Conservation (phyloP, 192 early-diverging fungal genomes). For the Mortierella hygrophila region DNA sequence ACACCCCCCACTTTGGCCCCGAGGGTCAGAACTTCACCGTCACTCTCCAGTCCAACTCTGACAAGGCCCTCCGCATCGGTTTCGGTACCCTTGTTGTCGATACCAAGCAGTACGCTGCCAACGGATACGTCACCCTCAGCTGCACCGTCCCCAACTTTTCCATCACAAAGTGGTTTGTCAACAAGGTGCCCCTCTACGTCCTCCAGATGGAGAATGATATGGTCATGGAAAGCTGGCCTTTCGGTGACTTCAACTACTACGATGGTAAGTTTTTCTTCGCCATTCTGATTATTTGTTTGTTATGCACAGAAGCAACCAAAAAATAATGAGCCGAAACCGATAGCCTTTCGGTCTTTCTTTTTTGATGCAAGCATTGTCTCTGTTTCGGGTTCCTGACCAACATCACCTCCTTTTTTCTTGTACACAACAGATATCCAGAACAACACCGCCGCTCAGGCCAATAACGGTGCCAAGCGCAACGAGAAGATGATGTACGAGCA, state of each 20-base stretch:
- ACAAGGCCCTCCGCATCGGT: slow-evolving; percentile 56
- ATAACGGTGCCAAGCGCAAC: slow-evolving; percentile 20
- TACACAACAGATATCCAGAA: background rate
- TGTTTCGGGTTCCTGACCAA: slow-evolving; percentile 6
- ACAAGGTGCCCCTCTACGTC: slow-evolving; percentile 60
- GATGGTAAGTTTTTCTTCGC: slow-evolving; percentile 23
- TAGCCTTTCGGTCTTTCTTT: background rate
- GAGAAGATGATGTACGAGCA: slow-evolving; percentile 34
- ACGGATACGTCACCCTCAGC: slow-evolving; percentile 58
- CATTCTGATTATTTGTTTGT: background rate
- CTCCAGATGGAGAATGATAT: slow-evolving; percentile 58
- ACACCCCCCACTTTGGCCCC: slow-evolving; percentile 55
- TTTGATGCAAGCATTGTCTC: background rate
- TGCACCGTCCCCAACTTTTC: slow-evolving; percentile 59
- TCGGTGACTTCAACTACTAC: slow-evolving; percentile 60
- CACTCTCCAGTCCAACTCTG: slow-evolving; percentile 46
- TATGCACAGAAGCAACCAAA: background rate
- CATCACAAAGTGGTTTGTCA: slow-evolving; percentile 53
- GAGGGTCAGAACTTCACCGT: slow-evolving; percentile 50
- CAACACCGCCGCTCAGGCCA: background rate
- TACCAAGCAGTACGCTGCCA: slow-evolving; percentile 61
- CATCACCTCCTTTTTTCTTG: background rate
- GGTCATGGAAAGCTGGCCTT: slow-evolving; percentile 58
- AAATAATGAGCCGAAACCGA: background rate
- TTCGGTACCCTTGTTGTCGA: slow-evolving; percentile 66